phyloP scores from a whole-genome alignment of 2,329 filamentous ascomycete species.

The Exophiala oligosperma region DNA sequence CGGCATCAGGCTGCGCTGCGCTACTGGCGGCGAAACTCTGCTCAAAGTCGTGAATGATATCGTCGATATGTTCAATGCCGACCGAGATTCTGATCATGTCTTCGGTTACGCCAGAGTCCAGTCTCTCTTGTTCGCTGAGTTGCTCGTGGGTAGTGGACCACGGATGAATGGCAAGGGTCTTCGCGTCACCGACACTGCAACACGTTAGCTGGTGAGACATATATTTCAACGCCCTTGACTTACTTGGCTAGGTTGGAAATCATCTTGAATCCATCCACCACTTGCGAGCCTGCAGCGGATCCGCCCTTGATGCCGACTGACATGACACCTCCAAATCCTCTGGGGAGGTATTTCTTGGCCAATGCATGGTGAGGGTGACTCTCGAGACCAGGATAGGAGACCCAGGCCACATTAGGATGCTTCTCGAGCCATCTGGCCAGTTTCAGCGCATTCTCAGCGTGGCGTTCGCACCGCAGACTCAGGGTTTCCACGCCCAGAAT shows the following conservation, averaged over 20 bases:
- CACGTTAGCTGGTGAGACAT: conserved; percentile 3
- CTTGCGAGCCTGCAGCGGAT: conserved; percentile 75
- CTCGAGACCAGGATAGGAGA: conserved; percentile 86
- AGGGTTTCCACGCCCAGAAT: conserved; percentile 88
- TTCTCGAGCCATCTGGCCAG: conserved; percentile 81
- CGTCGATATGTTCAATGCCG: conserved; percentile 89
- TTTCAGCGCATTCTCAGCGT: conserved; percentile 78
- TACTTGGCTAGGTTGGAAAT: conserved; percentile 92
- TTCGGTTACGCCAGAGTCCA: conserved; percentile 72
- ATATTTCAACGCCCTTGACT: conserved; percentile 17
- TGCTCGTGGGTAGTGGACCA: conserved; percentile 92
- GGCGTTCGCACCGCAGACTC: conserved; percentile 79
- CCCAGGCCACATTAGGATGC: conserved; percentile 85
- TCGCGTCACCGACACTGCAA: conserved; percentile 74
- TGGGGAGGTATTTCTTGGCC: conserved; percentile 83
- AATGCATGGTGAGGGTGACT: conserved; percentile 76
- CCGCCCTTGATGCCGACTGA: conserved; percentile 93
- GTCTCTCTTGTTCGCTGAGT: conserved; percentile 74
- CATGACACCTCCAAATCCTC: conserved; percentile 85
- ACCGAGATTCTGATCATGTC: conserved; percentile 90
- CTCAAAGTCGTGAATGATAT: conserved; percentile 88
- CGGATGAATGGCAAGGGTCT: conserved; percentile 86
- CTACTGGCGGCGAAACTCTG: conserved; percentile 69
- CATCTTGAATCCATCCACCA: conserved; percentile 92
- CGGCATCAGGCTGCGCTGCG: conserved; percentile 21